These are phyloP conservation scores for Xylariaceae sp. DNA, from an alignment of 2,329 filamentous ascomycete genomes.

Conservation along the genomic window DNA sequence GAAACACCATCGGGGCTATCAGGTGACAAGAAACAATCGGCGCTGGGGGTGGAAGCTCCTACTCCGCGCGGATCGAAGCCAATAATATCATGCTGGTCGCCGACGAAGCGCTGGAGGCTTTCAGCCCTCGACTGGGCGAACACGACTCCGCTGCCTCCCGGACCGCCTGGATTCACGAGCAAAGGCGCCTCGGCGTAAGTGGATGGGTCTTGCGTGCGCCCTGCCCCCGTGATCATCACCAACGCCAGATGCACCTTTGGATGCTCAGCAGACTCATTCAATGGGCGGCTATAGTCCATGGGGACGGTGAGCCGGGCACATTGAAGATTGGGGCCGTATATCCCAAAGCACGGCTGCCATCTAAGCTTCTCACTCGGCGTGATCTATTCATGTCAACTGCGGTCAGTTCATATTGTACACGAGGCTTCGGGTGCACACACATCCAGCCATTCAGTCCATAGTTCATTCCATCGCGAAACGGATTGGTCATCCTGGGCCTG, in stretches of 20 bases:
- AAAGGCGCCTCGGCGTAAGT: conserved; percentile 39
- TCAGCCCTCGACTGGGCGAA: conserved; percentile 30
- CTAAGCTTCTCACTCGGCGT: conserved; percentile 41
- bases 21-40: conserved; percentile 37
- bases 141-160: conserved; percentile 40
- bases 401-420: conserved; percentile 2
- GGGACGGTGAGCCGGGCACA: conserved; percentile 46
- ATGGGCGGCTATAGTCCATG: conserved; percentile 43
- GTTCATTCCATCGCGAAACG: not conserved
- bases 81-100: conserved; percentile 41
- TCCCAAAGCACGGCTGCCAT: conserved; percentile 42
- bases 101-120: conserved; percentile 36
- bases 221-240: conserved; percentile 33
- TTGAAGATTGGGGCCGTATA: conserved; percentile 29
- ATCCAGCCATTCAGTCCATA: conserved; percentile 19
- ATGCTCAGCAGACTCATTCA: conserved; percentile 34
- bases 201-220: conserved; percentile 30
- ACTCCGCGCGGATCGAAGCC: conserved; percentile 48
- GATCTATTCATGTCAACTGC: conserved; percentile 33
- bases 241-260: conserved; percentile 39
- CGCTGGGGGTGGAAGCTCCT: conserved; percentile 37
- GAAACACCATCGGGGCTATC: conserved; percentile 23
- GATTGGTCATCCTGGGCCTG: not conserved
- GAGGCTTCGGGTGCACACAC: conserved; percentile 1
- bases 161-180: conserved; percentile 45